Evolutionary conservation across 2,329 filamentous ascomycete genomes (phyloP), one percentile per base, ranked within the genome.

Genomic region (Ceratocystis ficicola): DNA sequence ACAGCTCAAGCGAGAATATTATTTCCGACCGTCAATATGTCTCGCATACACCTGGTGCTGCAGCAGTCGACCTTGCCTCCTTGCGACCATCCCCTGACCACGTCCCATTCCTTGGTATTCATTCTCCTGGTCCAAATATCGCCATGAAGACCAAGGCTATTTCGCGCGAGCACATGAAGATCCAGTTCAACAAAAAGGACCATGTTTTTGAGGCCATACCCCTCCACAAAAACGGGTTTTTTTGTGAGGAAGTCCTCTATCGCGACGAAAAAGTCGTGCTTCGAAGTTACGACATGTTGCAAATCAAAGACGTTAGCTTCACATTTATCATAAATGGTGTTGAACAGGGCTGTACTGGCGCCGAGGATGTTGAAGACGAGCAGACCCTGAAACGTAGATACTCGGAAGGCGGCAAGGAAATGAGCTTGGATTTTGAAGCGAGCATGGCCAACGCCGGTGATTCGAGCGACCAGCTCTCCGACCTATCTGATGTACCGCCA

Each of bases 371-470:
- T 20, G 80, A 83, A 65, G 81, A 83, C 62, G 77, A 79, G 57
- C 74, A 75, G 3, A 76, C 76, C 36, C 77, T 75, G 60, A 80
- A 79, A 68, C 78, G 76, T 69, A 76, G 77, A 41, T 79, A 81
- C 70, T 80, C 79, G 7, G 78, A 82, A 64, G 82, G 82, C 44
- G 83, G 83, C 65, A 86, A 86, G 72, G 81, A 86, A 69, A 89
- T 89, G 85, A 89, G 86, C 73, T 86, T 89, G 68, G 85, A 86
- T 65, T 89, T 89, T 70, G 85, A 87, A 71, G 81, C 83, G 71
- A 80, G 81, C 0, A 78, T 81, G 66, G 83, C 79, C 44, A 80
- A 83, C 50, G 77, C 81, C 52, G 78, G 78, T 57, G 82, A 83
- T 68, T 83, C 81, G 1, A 84, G 81, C 68, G 80, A 82, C 65